Conservation (phyloP, 2,329 filamentous ascomycete species). For the Cordyceps cicadae region DNA sequence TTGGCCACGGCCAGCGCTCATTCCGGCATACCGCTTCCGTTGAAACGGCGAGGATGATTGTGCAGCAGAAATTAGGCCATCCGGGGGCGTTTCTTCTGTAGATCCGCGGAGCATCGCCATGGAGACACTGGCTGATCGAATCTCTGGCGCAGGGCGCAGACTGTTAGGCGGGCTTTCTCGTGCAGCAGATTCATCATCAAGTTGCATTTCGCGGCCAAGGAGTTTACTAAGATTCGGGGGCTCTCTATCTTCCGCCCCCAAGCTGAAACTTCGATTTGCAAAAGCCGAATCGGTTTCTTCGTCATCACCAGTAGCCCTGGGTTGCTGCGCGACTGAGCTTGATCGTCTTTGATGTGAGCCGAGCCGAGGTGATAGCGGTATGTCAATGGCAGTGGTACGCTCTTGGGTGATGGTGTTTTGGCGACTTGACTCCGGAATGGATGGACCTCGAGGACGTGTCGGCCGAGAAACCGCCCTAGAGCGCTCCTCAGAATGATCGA, state of each 20-base stretch:
- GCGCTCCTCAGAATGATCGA: constrained; percentile 24
- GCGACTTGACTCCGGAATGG: constrained; percentile 25
- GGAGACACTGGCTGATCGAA: constrained; percentile 29
- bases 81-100: constrained; percentile 39
- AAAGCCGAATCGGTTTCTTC: constrained; percentile 55
- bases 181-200: constrained; percentile 25
- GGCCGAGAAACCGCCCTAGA: constrained; percentile 24
- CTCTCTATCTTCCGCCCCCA: constrained; percentile 57
- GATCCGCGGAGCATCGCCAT: constrained; percentile 33
- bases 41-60: constrained; percentile 38
- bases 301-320: constrained; percentile 44
- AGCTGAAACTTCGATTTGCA: constrained; percentile 58
- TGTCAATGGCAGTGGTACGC: constrained; percentile 61
- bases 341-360: constrained; percentile 51
- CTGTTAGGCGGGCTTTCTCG: constrained; percentile 16
- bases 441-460: constrained; percentile 18
- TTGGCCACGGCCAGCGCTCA: constrained; percentile 27
- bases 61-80: constrained; percentile 32
- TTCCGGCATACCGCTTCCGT: constrained; percentile 38
- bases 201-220: constrained; percentile 37
- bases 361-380: constrained; percentile 60
- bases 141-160: constrained; percentile 36
- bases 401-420: constrained; percentile 36
- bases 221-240: constrained; percentile 58
- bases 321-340: constrained; percentile 60